phyloP scores from a whole-genome alignment of 202 grass and related monocot genomes.

The Digitaria exilis region DNA sequence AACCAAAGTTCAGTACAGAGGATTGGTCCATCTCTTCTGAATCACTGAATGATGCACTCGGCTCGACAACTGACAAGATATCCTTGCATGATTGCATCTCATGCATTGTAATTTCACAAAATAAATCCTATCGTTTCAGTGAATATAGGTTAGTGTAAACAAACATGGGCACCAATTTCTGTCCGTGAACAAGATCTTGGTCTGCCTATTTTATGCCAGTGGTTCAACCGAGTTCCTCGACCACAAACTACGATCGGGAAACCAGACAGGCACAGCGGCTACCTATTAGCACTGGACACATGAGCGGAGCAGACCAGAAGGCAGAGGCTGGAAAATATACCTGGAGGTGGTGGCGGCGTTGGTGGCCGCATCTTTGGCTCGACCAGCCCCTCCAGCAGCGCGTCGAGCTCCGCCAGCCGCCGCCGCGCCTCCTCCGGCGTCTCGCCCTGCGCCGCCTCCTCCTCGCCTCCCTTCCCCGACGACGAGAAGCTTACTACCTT shows the following conservation, averaged over 20 bases:
- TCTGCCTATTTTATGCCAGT: not conserved
- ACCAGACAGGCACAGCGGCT: not conserved
- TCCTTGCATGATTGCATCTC: not conserved
- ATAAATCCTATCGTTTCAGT: not conserved
- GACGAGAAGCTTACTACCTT: constrained; percentile 13
- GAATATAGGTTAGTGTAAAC: constrained; percentile 4
- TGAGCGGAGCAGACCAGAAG: not conserved
- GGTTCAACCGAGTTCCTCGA: not conserved
- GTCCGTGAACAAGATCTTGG: not conserved
- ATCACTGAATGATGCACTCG: not conserved
- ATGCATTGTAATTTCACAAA: not conserved
- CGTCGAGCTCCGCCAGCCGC: constrained; percentile 67
- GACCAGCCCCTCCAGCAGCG: constrained; percentile 61
- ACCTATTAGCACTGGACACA: not conserved
- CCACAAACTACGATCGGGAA: not conserved
- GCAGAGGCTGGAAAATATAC: constrained; percentile 11
- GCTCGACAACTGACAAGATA: not conserved
- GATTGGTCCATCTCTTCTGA: not conserved
- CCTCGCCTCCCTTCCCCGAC: constrained; percentile 9
- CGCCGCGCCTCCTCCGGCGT: constrained; percentile 43
- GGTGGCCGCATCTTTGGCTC: constrained; percentile 48
- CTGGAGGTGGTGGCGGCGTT: constrained; percentile 23
- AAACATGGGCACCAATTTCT: not conserved
- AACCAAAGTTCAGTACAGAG: no score
- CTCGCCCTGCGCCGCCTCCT: constrained; percentile 7